Conservation (phyloP, 176 grass and related monocot genomes). For the Tillandsia leiboldiana region DNA sequence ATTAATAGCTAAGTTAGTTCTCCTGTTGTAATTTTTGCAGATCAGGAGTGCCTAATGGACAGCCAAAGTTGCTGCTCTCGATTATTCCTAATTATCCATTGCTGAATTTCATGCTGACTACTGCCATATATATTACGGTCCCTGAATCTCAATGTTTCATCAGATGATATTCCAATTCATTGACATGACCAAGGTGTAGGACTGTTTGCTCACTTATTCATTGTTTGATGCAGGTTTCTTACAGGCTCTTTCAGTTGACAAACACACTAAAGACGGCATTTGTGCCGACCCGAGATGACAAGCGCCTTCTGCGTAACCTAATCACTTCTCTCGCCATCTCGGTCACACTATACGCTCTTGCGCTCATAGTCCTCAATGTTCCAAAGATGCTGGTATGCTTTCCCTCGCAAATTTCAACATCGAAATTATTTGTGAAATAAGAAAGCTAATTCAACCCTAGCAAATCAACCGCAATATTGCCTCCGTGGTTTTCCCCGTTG, state of each 20-base stretch:
- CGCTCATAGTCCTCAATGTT: constrained; percentile 52
- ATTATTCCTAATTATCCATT: constrained; percentile 85
- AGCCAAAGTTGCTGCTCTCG: constrained; percentile 76
- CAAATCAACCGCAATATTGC: no score
- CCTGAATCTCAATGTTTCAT: constrained; percentile 20
- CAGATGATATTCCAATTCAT: constrained; percentile 7
- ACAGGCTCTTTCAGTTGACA: constrained; percentile 86
- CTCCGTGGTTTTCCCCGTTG: no score
- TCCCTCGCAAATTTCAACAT: no score
- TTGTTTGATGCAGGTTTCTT: constrained; percentile 50
- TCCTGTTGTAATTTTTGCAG: constrained; percentile 27
- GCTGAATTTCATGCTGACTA: constrained; percentile 98
- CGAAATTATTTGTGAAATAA: no score
- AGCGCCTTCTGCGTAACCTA: constrained; percentile 55
- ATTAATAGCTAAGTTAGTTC: neutral
- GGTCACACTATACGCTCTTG: constrained; percentile 48
- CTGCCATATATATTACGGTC: constrained; percentile 83
- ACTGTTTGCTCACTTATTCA: constrained; percentile 19
- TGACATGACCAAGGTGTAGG: neutral
- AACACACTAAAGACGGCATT: constrained; percentile 88
- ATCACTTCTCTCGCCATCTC: constrained; percentile 41
- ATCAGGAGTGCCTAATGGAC: constrained; percentile 81
- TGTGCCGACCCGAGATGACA: constrained; percentile 78
- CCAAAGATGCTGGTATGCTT: constrained; percentile 29
- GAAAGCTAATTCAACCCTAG: no score